A percentile compares a stretch with the other conserved stretches of the same genome.
phyloP scores from a whole-genome alignment of 139 green algal species.

The Desmodesmus armatus region DNA sequence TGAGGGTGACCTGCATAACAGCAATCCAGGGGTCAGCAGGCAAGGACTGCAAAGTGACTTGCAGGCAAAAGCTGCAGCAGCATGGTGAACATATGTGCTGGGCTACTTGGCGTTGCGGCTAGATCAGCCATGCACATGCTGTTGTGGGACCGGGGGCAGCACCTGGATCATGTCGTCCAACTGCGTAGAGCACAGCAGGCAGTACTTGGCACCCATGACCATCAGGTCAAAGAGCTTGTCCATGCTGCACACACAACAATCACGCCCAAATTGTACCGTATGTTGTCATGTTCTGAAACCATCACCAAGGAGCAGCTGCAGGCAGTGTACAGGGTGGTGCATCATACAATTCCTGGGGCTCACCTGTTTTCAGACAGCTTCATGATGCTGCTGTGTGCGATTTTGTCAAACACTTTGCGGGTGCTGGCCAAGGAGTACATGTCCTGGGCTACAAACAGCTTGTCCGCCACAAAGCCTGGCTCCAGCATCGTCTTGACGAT shows the following conservation, averaged over 20 bases:
- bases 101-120: neutral
- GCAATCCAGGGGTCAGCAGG: neutral
- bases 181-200: conserved; percentile 56
- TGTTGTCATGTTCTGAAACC: too few relatives aligned
- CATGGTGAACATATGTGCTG: neutral
- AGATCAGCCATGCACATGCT: neutral
- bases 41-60: neutral
- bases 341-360: too few relatives aligned
- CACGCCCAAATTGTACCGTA: neutral
- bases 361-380: conserved; percentile 71
- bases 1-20: conserved; percentile 59
- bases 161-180: conserved; percentile 64
- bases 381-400: conserved; percentile 87
- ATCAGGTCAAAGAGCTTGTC: conserved; percentile 91
- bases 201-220: conserved; percentile 86
- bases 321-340: neutral
- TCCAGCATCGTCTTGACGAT: conserved; percentile 75
- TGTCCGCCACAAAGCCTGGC: conserved; percentile 60
- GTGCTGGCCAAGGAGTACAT: conserved; percentile 66
- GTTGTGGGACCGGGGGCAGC: neutral
- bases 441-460: conserved; percentile 71
- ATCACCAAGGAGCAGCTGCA: neutral
- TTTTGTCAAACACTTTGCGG: conserved; percentile 73
- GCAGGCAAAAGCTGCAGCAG: neutral
- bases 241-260: conserved; percentile 67